Base-by-base conservation (phyloP, 331 rosid species). In the Ulmus americana region DNA sequence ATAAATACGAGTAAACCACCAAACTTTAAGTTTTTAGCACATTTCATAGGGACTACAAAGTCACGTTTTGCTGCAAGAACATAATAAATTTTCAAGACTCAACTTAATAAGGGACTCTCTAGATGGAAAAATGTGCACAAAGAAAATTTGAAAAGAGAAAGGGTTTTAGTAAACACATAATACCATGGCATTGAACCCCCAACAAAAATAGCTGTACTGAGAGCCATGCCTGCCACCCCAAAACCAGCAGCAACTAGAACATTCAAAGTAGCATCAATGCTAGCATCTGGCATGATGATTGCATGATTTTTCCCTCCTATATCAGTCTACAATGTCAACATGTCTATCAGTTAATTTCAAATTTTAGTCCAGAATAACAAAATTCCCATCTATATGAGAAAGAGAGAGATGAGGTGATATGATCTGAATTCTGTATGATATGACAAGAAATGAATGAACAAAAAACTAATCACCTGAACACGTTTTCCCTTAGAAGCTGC, bases 251-350 rank as follows among this genome's bases (percentile, higher is more conserved):
- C 63, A 66, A 81, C 76, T 55, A 86, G 69, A 69, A 80, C 81
- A 69, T 74, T 68, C 70, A 86, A 52, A 14, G 86, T 73, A 62
- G 86, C 83, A 81, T 81, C 86, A 78, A 74, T 50, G 50, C 68
- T 81, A 69, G 88, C 88, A 76, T 86, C 86, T 0, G 92, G 86
- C 88, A 86, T 81, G 48, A 86, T 64, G 67, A 81, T 64, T 58
- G 81, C 85, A 61, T 71, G 80, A 74, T 81, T 83, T 63, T 69
- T 79, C 62, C 82, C 77, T 16, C 92, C 86, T 61, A 68, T 73
- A 83, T 71, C 70, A 64, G 83, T 79, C 92, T 81, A 58, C 43
- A 59, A 51, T 59, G 54, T 56, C 51, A 63, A 71, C 55, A 85
- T 47, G 56, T 63, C 52, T 62, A 55, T 65, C 63, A 56, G 73